Base-by-base conservation (phyloP, 108 stramenopile species). In the Seminavis robusta region DNA sequence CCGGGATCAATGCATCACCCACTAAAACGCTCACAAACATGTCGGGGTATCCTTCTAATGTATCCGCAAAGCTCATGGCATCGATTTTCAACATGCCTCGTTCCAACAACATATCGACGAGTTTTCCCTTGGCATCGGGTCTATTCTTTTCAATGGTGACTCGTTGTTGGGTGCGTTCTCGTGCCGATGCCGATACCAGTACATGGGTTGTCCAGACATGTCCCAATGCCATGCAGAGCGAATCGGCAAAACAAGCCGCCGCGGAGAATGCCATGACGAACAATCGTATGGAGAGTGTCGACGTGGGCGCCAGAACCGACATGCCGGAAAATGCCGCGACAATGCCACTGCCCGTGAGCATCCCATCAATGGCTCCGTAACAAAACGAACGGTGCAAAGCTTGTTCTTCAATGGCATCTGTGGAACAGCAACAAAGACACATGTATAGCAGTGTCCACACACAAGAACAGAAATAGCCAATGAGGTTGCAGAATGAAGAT, bases 1-100 rank as follows among this genome's bases (percentile, higher is more conserved):
- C 59, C 33, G 34, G 47, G 33, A 43, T 69, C 33, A 74, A 55
- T 6, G 73, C 50, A 32, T 82, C 83, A 24, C 86, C 83, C n/a
- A 84, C 64, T 28, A 92, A 40, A 2, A 83, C 76, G 52, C 62
- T 71, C n/a, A 84, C 74, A 54, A 88, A 88, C 38, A 92, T 25
- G 36, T 88, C 86, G 11, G 86, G 86, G 56, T 92, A 92, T 8
- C 90, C 86, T 52, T 84, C 90, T 47, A 92, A 48, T 4, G 84
- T 86, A 67, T 92, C 83, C 25, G 86, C 90, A 32, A 92, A 63
- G 52, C 78, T 82, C 74, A 86, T 83, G 41, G 90, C 90, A 74
- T 92, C 90, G 56, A 88, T 92, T 48, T 88, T 88, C 20, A 92
- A 61, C 84, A 92, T 84, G 1, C 86, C 90, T 13, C 71, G 24